phyloP scores from a whole-genome alignment of 1,284 basidiomycete species.

The Stereum hirsutum region DNA sequence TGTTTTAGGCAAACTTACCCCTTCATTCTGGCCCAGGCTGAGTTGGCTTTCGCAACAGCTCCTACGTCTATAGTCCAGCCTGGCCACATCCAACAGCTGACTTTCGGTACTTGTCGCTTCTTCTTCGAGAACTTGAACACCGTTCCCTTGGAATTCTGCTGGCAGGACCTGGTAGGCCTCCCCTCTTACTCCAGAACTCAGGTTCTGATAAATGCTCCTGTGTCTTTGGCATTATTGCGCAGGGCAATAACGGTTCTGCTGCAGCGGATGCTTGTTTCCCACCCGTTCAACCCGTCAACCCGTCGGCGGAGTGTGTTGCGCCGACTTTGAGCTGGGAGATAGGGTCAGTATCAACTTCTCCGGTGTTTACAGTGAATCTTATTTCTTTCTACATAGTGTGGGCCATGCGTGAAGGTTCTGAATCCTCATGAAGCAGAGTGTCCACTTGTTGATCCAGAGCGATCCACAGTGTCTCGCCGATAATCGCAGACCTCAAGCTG shows the following conservation, averaged over 20 bases:
- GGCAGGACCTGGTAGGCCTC: slow-evolving; percentile 4
- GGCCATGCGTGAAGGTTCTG: too few species aligned
- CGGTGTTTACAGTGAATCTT: not conserved
- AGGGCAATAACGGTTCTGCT: slow-evolving; percentile 13
- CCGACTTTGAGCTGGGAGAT: slow-evolving; percentile 13
- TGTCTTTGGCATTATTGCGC: not conserved
- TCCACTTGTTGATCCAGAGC: too few species aligned
- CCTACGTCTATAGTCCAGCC: slow-evolving; percentile 18
- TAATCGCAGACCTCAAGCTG: too few species aligned
- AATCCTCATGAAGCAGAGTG: too few species aligned
- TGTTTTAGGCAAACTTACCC: not conserved
- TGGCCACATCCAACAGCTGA: slow-evolving; percentile 16
- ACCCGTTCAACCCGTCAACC: slow-evolving; percentile 14
- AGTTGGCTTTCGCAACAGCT: slow-evolving; percentile 7
- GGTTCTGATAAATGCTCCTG: not conserved
- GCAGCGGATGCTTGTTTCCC: slow-evolving; percentile 17
- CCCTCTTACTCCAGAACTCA: not conserved
- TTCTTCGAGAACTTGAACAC: slow-evolving; percentile 18
- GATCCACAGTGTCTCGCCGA: too few species aligned
- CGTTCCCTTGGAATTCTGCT: slow-evolving; percentile 17
- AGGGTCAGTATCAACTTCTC: slow-evolving; percentile 11
- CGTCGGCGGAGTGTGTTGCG: slow-evolving; percentile 15
- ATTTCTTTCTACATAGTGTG: not conserved
- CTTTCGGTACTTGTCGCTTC: slow-evolving; percentile 21
- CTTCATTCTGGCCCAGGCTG: not conserved